phyloP scores from a whole-genome alignment of 768 basidiomycete species.

The Lactarius deliciosus region DNA sequence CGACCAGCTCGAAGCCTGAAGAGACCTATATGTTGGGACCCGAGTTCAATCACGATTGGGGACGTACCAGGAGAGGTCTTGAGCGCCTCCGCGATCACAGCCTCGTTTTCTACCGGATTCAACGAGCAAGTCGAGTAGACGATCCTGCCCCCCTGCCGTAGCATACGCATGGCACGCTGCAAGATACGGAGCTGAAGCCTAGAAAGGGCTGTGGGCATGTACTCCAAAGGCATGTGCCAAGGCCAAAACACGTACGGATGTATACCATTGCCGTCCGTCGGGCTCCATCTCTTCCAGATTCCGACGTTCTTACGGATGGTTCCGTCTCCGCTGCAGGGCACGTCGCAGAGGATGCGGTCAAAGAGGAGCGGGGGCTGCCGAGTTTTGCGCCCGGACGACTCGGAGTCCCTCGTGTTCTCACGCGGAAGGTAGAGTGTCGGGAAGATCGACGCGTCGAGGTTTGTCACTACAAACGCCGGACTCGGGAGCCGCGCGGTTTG shows the following conservation, averaged over 20 bases:
- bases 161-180: conserved; percentile 87
- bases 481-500: conserved; percentile 93
- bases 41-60: background rate
- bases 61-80: conserved; percentile 62
- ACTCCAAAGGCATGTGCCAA: background rate
- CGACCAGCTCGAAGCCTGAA: conserved; percentile 73
- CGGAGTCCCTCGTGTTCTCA: conserved; percentile 33
- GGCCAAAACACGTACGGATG: conserved; percentile 62
- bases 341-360: conserved; percentile 93
- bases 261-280: conserved; percentile 86
- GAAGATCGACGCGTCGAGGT: conserved; percentile 89
- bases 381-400: conserved; percentile 34
- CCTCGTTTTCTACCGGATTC: conserved; percentile 97
- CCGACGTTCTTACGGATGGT: conserved; percentile 92
- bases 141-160: conserved; percentile 82
- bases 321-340: conserved; percentile 97
- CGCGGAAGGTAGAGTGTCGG: conserved; percentile 58
- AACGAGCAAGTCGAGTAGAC: conserved; percentile 98
- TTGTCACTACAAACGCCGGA: conserved; percentile 92
- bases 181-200: conserved; percentile 93
- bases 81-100: conserved; percentile 86
- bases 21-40: background rate
- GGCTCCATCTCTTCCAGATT: conserved; percentile 93
- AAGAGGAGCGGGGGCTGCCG: conserved; percentile 59
- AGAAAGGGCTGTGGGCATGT: background rate